These are phyloP conservation scores for Aureobasidium sp. DNA, from an alignment of 2,329 filamentous ascomycete species.

Conservation along the genomic window DNA sequence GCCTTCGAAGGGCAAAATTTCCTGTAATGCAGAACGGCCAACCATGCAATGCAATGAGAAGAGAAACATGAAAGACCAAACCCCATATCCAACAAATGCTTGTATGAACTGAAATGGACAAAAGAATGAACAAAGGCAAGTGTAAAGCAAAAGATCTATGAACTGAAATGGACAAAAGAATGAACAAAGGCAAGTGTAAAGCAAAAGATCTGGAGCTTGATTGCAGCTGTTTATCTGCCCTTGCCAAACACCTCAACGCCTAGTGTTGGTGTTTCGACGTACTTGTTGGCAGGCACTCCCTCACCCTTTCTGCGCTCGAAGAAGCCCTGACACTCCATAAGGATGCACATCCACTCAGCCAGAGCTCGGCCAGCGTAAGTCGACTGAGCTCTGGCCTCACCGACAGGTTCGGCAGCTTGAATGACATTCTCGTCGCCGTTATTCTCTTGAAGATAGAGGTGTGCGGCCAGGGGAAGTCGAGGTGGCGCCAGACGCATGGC, in stretches of 20 bases:
- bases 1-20: neutral
- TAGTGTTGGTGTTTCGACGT: slow-evolving; percentile 62
- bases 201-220: no score
- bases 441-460: slow-evolving; percentile 49
- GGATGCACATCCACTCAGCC: slow-evolving; percentile 69
- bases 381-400: slow-evolving; percentile 35
- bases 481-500: slow-evolving; percentile 60
- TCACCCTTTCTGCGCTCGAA: slow-evolving; percentile 68
- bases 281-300: slow-evolving; percentile 57
- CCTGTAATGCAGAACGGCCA: neutral
- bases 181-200: neutral
- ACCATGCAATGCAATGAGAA: neutral
- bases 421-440: slow-evolving; percentile 16
- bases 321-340: slow-evolving; percentile 75
- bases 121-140: neutral
- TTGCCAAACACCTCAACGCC: slow-evolving; percentile 57
- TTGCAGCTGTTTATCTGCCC: slow-evolving; percentile 25
- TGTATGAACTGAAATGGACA: neutral
- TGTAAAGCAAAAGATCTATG: neutral
- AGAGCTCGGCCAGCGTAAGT: slow-evolving; percentile 65
- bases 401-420: slow-evolving; percentile 29
- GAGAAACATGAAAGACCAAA: neutral
- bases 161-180: neutral
- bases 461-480: slow-evolving; percentile 62
- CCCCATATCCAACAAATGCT: neutral